These are phyloP conservation scores for Colletotrichum acutatum DNA, from an alignment of 2,329 filamentous ascomycete species.

Conservation along the genomic window DNA sequence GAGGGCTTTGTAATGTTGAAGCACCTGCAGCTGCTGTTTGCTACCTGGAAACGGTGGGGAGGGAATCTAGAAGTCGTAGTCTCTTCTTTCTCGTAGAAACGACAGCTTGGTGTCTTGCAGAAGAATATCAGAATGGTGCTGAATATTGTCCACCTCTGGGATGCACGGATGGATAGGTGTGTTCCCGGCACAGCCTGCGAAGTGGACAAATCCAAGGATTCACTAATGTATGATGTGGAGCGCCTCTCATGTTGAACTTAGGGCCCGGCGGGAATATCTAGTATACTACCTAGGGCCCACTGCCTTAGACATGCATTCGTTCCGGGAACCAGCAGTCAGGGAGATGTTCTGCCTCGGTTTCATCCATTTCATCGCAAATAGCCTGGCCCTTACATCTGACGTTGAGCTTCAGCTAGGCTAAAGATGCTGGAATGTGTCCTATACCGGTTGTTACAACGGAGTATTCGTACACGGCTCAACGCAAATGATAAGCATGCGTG, in stretches of 20 bases:
- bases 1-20: neutral
- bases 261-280: neutral
- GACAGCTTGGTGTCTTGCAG: too few species aligned
- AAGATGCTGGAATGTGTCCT: neutral
- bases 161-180: neutral
- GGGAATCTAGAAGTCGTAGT: too few species aligned
- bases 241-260: neutral
- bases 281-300: too few species aligned
- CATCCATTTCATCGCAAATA: neutral
- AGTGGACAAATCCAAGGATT: neutral
- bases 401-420: neutral
- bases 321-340: neutral
- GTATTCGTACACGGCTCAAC: neutral
- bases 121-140: too few species aligned
- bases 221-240: neutral
- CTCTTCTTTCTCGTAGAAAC: too few species aligned
- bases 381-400: neutral
- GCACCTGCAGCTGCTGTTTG: neutral
- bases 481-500: too few species aligned
- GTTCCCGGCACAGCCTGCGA: neutral
- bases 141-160: too few species aligned
- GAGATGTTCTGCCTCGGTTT: neutral
- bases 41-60: too few species aligned
- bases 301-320: neutral
- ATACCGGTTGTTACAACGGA: neutral